Percentiles rank a stretch among this genome's conserved stretches.
phyloP scores from a whole-genome alignment of 2,329 filamentous ascomycete genomes.

The Xylaria sp. region DNA sequence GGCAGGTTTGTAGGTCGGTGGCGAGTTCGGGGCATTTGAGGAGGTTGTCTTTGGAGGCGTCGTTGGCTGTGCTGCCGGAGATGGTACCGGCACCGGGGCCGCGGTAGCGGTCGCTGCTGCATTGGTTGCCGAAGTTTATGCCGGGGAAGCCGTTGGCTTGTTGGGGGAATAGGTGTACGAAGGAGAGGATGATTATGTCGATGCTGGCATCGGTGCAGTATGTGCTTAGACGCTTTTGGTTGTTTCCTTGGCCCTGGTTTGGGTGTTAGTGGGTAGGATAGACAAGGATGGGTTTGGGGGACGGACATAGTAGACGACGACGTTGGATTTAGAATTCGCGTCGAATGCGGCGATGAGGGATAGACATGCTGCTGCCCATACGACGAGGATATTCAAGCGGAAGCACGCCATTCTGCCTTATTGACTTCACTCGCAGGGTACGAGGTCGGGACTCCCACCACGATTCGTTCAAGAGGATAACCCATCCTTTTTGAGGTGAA shows the following conservation, averaged over 20 bases:
- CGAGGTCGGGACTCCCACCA: no score
- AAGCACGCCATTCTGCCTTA: constrained; percentile 14
- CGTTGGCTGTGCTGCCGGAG: constrained; percentile 19
- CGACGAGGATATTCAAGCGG: constrained; percentile 1
- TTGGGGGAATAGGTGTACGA: constrained; percentile 37
- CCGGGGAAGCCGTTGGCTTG: constrained; percentile 38
- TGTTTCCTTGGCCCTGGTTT: constrained; percentile 35
- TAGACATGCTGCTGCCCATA: constrained; percentile 10
- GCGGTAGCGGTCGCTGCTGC: constrained; percentile 30
- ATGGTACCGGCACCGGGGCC: constrained; percentile 33
- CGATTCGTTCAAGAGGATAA: neutral
- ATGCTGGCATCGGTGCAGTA: constrained; percentile 36
- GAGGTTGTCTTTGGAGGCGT: constrained; percentile 29
- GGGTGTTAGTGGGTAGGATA: neutral
- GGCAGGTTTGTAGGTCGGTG: constrained; percentile 36
- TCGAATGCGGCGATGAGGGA: constrained; percentile 26
- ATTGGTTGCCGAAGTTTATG: constrained; percentile 39
- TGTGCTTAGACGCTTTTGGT: constrained; percentile 31
- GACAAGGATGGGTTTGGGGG: no score
- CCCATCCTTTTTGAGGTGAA: neutral
- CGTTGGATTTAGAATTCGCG: constrained; percentile 33
- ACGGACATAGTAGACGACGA: constrained; percentile 39
- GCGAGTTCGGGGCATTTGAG: constrained; percentile 34
- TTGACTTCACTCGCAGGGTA: neutral
- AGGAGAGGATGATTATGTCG: constrained; percentile 41